Conservation (phyloP, 192 early-diverging fungal genomes). For the Gonapodya sp. region DNA sequence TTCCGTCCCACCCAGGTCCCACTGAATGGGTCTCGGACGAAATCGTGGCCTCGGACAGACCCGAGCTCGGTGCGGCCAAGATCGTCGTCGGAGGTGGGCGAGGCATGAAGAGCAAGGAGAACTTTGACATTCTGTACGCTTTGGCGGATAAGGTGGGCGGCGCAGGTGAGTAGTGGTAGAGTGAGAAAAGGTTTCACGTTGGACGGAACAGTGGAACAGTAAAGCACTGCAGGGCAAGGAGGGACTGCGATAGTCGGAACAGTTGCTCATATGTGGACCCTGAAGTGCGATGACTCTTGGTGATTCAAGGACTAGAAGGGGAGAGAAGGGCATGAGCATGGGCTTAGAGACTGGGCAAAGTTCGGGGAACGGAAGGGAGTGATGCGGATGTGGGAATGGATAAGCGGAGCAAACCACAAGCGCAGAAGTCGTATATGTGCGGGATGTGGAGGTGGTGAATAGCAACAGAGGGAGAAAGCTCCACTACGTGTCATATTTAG, state of each 20-base stretch:
- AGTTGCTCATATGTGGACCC: too few relatives aligned
- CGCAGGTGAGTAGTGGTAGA: constrained; percentile 69
- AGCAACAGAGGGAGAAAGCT: too few relatives aligned
- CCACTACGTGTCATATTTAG: too few relatives aligned
- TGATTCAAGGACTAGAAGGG: not conserved
- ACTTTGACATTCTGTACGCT: constrained; percentile 83
- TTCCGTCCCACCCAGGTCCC: constrained; percentile 16
- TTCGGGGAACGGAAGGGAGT: too few relatives aligned
- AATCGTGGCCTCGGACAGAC: constrained; percentile 86
- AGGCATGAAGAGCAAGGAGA: constrained; percentile 91
- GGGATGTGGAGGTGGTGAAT: too few relatives aligned
- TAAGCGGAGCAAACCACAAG: too few relatives aligned
- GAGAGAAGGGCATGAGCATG: too few relatives aligned
- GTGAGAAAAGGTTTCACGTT: too few relatives aligned
- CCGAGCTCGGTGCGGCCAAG: constrained; percentile 77
- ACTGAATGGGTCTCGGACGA: constrained; percentile 85
- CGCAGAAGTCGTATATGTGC: too few relatives aligned
- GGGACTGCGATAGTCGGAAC: not conserved
- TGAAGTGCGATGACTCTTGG: too few relatives aligned
- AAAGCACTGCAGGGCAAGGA: not conserved
- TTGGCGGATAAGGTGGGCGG: constrained; percentile 91
- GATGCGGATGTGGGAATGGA: too few relatives aligned
- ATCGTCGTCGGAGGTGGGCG: constrained; percentile 91
- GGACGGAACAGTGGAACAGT: not conserved
- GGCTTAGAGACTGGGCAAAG: too few relatives aligned